These are phyloP conservation scores for Phytophthora sp. DNA, from an alignment of 352 stramenopile species.

Conservation along the genomic window DNA sequence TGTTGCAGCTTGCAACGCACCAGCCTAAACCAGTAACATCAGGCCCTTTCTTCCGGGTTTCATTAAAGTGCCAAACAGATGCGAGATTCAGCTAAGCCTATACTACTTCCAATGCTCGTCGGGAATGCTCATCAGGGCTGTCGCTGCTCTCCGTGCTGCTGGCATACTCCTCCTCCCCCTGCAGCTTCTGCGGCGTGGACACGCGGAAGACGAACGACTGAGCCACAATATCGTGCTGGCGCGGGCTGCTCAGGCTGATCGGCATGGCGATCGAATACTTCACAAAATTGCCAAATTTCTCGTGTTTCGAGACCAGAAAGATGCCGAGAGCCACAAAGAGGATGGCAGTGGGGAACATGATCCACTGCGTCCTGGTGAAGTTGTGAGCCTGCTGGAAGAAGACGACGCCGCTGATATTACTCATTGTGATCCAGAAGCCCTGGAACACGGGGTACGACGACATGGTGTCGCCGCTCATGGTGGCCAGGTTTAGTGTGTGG, in stretches of 20 bases:
- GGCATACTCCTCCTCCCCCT: conserved; percentile 67
- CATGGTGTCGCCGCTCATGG: conserved; percentile 88
- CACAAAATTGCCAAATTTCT: conserved; percentile 89
- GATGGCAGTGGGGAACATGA: conserved; percentile 82
- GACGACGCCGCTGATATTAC: conserved; percentile 87
- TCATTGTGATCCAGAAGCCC: conserved; percentile 90
- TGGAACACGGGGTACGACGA: conserved; percentile 88
- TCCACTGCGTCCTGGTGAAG: conserved; percentile 84
- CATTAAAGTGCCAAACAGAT: conserved; percentile 38
- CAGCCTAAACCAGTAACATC: conserved; percentile 26
- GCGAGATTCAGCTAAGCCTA: conserved; percentile 34
- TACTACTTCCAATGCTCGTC: conserved; percentile 52
- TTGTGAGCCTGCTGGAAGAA: conserved; percentile 89
- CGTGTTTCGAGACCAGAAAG: conserved; percentile 84
- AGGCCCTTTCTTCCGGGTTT: conserved; percentile 40
- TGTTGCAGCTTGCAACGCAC: neutral
- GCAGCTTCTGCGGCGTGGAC: conserved; percentile 73
- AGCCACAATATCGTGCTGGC: conserved; percentile 87
- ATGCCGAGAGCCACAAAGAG: conserved; percentile 77
- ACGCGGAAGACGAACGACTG: conserved; percentile 91
- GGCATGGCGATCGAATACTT: conserved; percentile 91
- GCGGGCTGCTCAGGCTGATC: conserved; percentile 83
- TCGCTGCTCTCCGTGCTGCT: conserved; percentile 54
- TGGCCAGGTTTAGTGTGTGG: conserved; percentile 86
- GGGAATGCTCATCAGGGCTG: conserved; percentile 41